phyloP scores from a whole-genome alignment of 2,329 filamentous ascomycete species.

The Penicillium sp. region DNA sequence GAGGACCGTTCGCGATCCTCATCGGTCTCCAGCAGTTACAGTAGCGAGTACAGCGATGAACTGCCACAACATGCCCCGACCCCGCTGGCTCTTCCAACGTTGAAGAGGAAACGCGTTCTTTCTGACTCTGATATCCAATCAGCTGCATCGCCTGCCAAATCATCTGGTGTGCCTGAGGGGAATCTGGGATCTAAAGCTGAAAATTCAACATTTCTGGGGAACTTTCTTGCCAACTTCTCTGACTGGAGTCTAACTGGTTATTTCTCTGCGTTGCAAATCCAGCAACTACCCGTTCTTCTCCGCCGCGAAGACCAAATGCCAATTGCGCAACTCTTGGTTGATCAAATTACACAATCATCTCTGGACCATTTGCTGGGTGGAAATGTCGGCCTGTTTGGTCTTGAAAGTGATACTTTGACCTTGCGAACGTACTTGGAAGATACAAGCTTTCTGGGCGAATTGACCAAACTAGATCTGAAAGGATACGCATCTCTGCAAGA shows the following conservation, averaged over 20 bases:
- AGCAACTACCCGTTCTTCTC: slow-evolving; percentile 32
- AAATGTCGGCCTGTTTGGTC: slow-evolving; percentile 25
- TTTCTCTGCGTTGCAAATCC: slow-evolving; percentile 36
- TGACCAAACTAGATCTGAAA: slow-evolving; percentile 37
- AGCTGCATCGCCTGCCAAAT: slow-evolving; percentile 30
- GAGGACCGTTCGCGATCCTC: slow-evolving; percentile 16
- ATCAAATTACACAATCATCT: slow-evolving; percentile 47
- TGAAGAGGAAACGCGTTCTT: slow-evolving; percentile 37
- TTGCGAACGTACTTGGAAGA: slow-evolving; percentile 31
- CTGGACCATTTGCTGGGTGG: slow-evolving; percentile 36
- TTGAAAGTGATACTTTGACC: slow-evolving; percentile 27
- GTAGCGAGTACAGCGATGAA: slow-evolving; percentile 30
- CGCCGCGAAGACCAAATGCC: slow-evolving; percentile 38
- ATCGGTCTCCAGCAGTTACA: slow-evolving; percentile 29
- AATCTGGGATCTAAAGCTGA: slow-evolving; percentile 24
- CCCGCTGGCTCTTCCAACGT: slow-evolving; percentile 16
- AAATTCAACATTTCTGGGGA: slow-evolving; percentile 37
- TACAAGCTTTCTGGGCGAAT: slow-evolving; percentile 27
- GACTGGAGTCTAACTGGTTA: slow-evolving; percentile 42
- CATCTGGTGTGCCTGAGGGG: slow-evolving; percentile 19
- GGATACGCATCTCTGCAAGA: slow-evolving; percentile 36
- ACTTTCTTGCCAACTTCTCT: slow-evolving; percentile 39
- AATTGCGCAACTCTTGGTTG: slow-evolving; percentile 42
- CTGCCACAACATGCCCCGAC: slow-evolving; percentile 22
- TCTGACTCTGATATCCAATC: slow-evolving; percentile 33